Evolutionary conservation across 148 eudicot species (phyloP), one percentile per base, ranked within the genome.

Genomic region (Rhododendron griersonianum): DNA sequence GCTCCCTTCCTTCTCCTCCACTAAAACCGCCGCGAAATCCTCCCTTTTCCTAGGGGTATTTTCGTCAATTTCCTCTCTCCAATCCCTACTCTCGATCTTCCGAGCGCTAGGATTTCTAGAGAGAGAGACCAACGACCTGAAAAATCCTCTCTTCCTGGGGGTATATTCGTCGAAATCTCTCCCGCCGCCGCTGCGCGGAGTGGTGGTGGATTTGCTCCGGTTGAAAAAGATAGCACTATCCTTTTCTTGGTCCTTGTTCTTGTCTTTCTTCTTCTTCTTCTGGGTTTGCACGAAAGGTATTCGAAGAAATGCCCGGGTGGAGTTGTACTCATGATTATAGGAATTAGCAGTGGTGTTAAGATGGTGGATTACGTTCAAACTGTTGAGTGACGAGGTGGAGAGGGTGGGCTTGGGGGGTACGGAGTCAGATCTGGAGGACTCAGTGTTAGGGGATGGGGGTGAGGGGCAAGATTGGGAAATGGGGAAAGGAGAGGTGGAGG

Each of bases 121-220:
- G 5, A 87, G 86, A 79, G 89, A 87, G 7, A 94, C 89, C 35
- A 95, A 94, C 1, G 96, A 94, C 7, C 95, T 92, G 96, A 98
- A 93, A 45, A 96, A 96, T 1, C 99, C 91, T 15, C 92, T 86
- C 28, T 82, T 87, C 1, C 89, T 83, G 11, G 93, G 94, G 41
- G 89, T 92, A 79, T 57, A 78, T 18, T 85, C 90, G 2, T 89
- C 86, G 3, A 82, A 61, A 61, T n/a, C 33, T 11, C 74, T 69
- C 73, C 59, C 15, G 69, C 69, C 61, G 18, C 67, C 45, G 45
- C 45, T 30, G 19, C 84, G 84, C 2, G 74, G 50, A 0, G 93
- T 85, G 18, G 93, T 87, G 7, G 96, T 91, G 55, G 98, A 95
- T 73, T 92, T 91, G 88, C 99, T 93, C n/a, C 98, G 69, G 78